Base-by-base conservation (phyloP, 805 yeast species). In the Brettanomyces nanus region DNA sequence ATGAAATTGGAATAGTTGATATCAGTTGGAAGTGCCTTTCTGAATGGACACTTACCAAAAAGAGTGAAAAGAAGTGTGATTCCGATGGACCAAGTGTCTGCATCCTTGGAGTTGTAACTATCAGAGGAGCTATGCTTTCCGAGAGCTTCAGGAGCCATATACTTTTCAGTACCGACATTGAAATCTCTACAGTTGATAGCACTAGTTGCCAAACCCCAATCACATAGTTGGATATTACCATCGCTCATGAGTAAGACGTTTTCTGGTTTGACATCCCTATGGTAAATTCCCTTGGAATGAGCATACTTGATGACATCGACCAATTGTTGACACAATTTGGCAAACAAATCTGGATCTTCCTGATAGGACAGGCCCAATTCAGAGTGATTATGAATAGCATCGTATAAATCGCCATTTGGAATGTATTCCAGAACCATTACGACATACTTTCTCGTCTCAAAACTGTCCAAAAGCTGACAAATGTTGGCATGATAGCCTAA, bases 211-310 rank as follows among this genome's bases (percentile, higher is more conserved):
- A 80, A 68, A 0, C 89, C 89, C 85, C 85, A 80, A 54, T 80
- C 87, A 39, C 85, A 78, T 34, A 80, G 58, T 54, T 80, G 80
- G 35, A 79, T 64, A 21, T 69, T 54, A 33, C 79, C 77, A 36
- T 65, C 58, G 4, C 56, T 55, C 45, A 69, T 70, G 36, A 80
- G 59, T 23, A 80, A 58, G 21, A 80, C 68, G 49, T 80, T 80
- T 57, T 80, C 89, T 1, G 89, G 89, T 55, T 80, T 80, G 40
- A 80, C 69, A 52, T 80, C 89, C 34, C 89, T 63, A 54, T 80
- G 89, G 45, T 73, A 79, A 11, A 80, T 66, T 1, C 80, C 80
- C 30, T 61, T 57, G 4, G 69, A 56, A 51, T 82, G 90, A 4
- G 80, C 65, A 47, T 62, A 74, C 11, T 57, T 47, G 20, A 82